Conservation (phyloP, 2,329 filamentous ascomycete genomes). For the Cryoendolithus antarcticus region DNA sequence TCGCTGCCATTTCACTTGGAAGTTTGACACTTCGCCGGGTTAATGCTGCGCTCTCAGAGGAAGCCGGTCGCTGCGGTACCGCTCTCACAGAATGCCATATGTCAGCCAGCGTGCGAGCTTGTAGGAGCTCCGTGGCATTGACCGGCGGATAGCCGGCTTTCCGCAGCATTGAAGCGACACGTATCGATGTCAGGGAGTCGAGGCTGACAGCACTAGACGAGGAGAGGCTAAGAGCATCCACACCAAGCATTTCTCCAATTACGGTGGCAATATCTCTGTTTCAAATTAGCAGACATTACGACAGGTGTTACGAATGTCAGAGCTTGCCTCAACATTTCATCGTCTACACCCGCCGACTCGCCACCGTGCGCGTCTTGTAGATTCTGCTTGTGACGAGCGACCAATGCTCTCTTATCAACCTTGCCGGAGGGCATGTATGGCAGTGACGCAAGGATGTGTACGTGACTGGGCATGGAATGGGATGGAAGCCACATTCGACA, state of each 20-base stretch:
- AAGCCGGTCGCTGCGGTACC: background rate
- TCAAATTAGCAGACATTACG: too few species aligned
- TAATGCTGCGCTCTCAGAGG: too few species aligned
- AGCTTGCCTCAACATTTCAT: background rate
- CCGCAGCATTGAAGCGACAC: slow-evolving; percentile 53
- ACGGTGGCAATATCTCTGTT: slow-evolving; percentile 7
- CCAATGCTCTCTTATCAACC: slow-evolving; percentile 56
- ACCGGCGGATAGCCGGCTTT: slow-evolving; percentile 39
- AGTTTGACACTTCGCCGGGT: background rate
- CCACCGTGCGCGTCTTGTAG: slow-evolving; percentile 1
- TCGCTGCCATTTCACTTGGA: background rate
- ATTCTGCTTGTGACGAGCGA: slow-evolving; percentile 38
- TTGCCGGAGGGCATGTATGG: slow-evolving; percentile 76
- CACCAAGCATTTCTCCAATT: slow-evolving; percentile 11
- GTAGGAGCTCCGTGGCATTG: slow-evolving; percentile 50
- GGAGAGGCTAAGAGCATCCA: background rate
- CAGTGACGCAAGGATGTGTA: slow-evolving; percentile 51
- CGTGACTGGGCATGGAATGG: slow-evolving; percentile 72
- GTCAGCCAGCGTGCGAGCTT: slow-evolving; percentile 34
- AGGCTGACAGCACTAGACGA: slow-evolving; percentile 38
- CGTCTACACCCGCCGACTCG: slow-evolving; percentile 16
- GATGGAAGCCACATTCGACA: slow-evolving; percentile 66
- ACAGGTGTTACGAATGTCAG: too few species aligned
- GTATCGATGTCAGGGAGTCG: slow-evolving; percentile 54
- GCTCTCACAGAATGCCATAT: background rate